phyloP scores from a whole-genome alignment of 352 stramenopile species.

The Plasmopara muralis region DNA sequence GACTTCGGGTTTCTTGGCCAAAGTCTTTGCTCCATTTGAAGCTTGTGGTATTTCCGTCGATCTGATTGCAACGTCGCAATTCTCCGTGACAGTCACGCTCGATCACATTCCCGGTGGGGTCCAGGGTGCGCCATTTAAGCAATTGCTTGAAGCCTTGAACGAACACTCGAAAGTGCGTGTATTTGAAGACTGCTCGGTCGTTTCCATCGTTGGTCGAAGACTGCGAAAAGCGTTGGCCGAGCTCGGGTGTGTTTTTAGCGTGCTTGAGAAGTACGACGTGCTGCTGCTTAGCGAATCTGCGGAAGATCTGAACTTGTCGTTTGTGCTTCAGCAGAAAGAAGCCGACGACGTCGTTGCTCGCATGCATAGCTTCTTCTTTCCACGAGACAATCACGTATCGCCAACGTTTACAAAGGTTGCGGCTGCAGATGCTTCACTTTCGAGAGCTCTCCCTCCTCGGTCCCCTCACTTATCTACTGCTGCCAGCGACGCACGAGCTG shows the following conservation, averaged over 20 bases:
- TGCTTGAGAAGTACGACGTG: slow-evolving; percentile 80
- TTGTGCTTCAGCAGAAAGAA: slow-evolving; percentile 76
- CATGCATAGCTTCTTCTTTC: slow-evolving; percentile 80
- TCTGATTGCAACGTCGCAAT: slow-evolving; percentile 85
- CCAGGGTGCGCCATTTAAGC: slow-evolving; percentile 56
- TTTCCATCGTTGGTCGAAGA: slow-evolving; percentile 80
- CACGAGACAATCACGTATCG: slow-evolving; percentile 9
- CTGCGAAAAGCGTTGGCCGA: slow-evolving; percentile 77
- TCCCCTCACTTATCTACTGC: slow-evolving; percentile 16
- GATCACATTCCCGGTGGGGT: slow-evolving; percentile 82
- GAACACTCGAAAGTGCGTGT: slow-evolving; percentile 71
- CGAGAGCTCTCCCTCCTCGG: slow-evolving; percentile 12
- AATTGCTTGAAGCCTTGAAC: slow-evolving; percentile 58
- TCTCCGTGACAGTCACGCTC: slow-evolving; percentile 83
- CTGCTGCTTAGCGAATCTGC: slow-evolving; percentile 80
- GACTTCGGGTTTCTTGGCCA: slow-evolving; percentile 78
- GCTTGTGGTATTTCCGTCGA: slow-evolving; percentile 82
- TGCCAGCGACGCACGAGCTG: slow-evolving; percentile 3
- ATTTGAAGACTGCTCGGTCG: slow-evolving; percentile 73
- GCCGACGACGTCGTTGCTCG: slow-evolving; percentile 71
- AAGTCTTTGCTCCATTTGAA: slow-evolving; percentile 83
- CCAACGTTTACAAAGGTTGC: slow-evolving; percentile 5
- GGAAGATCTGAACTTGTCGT: slow-evolving; percentile 87
- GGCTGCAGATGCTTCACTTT: slow-evolving; percentile 5
- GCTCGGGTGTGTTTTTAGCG: slow-evolving; percentile 77